Evolutionary conservation across 106 monocot species (phyloP).

Genomic region (Gastrodia elata): DNA sequence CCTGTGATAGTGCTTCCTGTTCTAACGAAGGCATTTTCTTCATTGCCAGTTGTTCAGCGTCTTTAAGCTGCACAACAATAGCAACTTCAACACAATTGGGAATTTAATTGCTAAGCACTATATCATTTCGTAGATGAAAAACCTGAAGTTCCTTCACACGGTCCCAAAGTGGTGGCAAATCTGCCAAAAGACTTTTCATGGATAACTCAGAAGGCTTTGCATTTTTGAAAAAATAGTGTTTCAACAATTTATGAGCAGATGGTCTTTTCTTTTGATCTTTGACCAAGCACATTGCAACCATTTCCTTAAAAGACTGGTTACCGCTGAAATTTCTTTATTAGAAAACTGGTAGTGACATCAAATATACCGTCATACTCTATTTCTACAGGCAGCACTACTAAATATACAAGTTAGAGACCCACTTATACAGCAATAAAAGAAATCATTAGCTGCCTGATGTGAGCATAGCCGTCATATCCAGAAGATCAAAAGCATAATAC

Average conservation of each 20-base stretch:
- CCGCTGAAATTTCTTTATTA: slow-evolving; percentile 58
- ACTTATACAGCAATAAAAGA: not conserved
- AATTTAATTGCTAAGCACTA: not conserved
- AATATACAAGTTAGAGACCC: not conserved
- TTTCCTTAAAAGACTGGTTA: slow-evolving; percentile 92
- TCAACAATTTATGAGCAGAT: slow-evolving; percentile 78
- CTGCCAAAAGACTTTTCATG: slow-evolving; percentile 56
- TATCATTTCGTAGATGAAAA: slow-evolving; percentile 6
- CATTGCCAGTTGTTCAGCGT: slow-evolving; percentile 83
- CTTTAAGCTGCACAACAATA: slow-evolving; percentile 53
- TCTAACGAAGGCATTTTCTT: slow-evolving; percentile 95
- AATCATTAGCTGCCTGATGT: not conserved
- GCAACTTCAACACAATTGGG: not conserved
- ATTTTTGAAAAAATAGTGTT: slow-evolving; percentile 80
- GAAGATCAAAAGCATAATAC: slow-evolving; percentile 18
- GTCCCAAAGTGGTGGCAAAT: slow-evolving; percentile 84
- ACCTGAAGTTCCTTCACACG: slow-evolving; percentile 91
- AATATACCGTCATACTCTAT: not conserved
- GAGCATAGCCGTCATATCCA: not conserved
- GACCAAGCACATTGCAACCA: slow-evolving; percentile 99
- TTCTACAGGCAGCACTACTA: too few relatives aligned
- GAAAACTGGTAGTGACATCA: slow-evolving; percentile 21
- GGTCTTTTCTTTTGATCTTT: slow-evolving; percentile 97
- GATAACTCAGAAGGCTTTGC: slow-evolving; percentile 67
- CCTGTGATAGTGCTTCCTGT: slow-evolving; percentile 88